phyloP scores from a whole-genome alignment of 1,139 yeast species.

The Pichia sp. region DNA sequence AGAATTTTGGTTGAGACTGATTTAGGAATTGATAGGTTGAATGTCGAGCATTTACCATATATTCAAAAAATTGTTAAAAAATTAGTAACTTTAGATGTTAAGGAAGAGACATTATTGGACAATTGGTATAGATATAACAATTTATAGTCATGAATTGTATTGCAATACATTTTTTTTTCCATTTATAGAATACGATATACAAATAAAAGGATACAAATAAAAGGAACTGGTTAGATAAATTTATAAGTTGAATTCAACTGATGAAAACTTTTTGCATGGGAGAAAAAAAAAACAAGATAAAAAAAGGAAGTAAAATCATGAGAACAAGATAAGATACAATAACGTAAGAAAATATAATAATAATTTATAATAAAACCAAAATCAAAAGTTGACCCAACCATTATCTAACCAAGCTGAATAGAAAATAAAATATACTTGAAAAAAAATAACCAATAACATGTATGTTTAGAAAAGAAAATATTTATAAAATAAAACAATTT shows the following conservation, averaged over 20 bases:
- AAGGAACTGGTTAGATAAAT: background rate
- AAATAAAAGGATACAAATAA: background rate
- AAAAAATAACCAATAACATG: background rate
- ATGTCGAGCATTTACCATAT: constrained; percentile 2
- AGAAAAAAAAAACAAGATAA: background rate
- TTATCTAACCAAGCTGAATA: background rate
- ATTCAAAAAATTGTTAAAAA: background rate
- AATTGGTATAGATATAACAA: constrained; percentile 6
- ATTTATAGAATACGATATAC: background rate
- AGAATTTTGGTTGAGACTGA: constrained; percentile 53
- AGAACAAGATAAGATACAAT: background rate
- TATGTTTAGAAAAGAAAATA: background rate
- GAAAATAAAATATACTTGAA: background rate
- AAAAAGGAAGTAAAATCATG: background rate
- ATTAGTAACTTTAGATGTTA: background rate
- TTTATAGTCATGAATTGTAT: background rate
- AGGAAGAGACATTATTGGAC: background rate
- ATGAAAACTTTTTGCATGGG: background rate
- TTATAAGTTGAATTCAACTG: background rate
- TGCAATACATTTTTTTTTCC: background rate
- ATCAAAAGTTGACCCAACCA: background rate
- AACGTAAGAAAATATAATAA: background rate
- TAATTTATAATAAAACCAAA: background rate
- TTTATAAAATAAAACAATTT: background rate
- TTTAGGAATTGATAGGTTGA: constrained; percentile 27